A percentile compares a stretch with the other conserved stretches of the same genome.
Evolutionary conservation across 2,329 filamentous ascomycete species (phyloP).

Genomic region (Fusarium sororula): DNA sequence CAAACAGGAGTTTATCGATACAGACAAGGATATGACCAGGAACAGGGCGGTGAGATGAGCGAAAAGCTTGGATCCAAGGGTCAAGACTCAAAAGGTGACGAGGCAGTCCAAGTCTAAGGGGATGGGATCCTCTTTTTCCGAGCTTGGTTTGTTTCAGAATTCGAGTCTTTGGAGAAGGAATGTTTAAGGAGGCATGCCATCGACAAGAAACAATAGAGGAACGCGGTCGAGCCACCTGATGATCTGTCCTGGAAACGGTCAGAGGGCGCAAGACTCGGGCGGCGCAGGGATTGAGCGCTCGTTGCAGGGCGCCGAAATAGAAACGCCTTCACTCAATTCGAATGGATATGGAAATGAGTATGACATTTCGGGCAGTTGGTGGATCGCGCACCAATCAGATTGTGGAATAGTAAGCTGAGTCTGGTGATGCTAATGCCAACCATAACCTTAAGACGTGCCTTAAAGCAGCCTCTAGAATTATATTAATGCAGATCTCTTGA

Average conservation of each 20-base stretch:
- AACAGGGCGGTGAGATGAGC: conserved; percentile 37
- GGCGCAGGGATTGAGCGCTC: conserved; percentile 34
- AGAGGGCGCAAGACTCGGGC: conserved; percentile 41
- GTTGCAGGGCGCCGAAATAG: conserved; percentile 30
- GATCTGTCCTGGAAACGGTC: conserved; percentile 32
- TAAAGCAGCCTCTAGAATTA: neutral
- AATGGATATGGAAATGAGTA: conserved; percentile 12
- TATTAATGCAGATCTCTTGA: conserved; percentile 1
- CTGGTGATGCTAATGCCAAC: neutral
- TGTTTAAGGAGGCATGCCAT: conserved; percentile 1
- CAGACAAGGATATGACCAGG: conserved; percentile 34
- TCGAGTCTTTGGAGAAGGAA: conserved; percentile 6
- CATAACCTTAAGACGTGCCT: neutral
- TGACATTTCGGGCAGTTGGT: neutral
- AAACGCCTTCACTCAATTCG: neutral
- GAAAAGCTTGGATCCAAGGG: conserved; percentile 36
- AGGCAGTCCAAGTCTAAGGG: conserved; percentile 28
- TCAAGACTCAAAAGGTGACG: conserved; percentile 9
- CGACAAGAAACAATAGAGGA: conserved; percentile 26
- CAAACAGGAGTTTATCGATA: conserved; percentile 16
- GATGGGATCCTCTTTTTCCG: conserved; percentile 29
- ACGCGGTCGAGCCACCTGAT: conserved; percentile 33
- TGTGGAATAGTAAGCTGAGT: neutral
- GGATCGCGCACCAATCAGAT: conserved; percentile 7
- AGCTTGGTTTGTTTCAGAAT: conserved; percentile 40